Evolutionary conservation across 2,329 filamentous ascomycete genomes (phyloP).

Genomic region (Acarospora socialis): DNA sequence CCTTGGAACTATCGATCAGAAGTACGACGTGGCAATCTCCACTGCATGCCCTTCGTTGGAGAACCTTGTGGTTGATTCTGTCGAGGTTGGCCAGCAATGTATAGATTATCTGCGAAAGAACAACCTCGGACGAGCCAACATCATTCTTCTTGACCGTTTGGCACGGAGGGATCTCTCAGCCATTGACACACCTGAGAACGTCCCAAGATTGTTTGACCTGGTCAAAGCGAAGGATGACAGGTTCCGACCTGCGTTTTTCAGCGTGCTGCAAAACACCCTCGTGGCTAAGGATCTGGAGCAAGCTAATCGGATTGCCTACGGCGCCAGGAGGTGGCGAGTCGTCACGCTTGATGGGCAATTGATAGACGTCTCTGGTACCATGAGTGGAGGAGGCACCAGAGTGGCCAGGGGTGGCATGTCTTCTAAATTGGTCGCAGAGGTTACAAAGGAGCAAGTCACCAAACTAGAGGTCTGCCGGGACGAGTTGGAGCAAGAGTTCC

Average conservation of each 20-base stretch:
- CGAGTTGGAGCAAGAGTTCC: constrained; percentile 65
- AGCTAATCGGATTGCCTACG: constrained; percentile 92
- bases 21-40: constrained; percentile 95
- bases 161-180: constrained; percentile 60
- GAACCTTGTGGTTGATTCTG: constrained; percentile 92
- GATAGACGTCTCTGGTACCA: constrained; percentile 95
- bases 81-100: constrained; percentile 92
- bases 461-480: constrained; percentile 84
- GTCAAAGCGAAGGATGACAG: constrained; percentile 77
- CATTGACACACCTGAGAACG: constrained; percentile 81
- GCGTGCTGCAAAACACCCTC: constrained; percentile 85
- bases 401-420: constrained; percentile 93
- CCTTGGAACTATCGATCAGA: constrained; percentile 79
- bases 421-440: constrained; percentile 79
- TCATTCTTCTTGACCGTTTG: constrained; percentile 86
- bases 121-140: constrained; percentile 89
- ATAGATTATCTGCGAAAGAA: constrained; percentile 97
- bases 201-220: constrained; percentile 83
- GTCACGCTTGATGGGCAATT: constrained; percentile 90
- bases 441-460: constrained; percentile 71
- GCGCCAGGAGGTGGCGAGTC: constrained; percentile 84
- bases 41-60: constrained; percentile 85
- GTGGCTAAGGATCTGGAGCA: constrained; percentile 89
- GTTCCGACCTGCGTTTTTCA: constrained; percentile 86
- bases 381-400: constrained; percentile 89